Evolutionary conservation across 345 rosid species (phyloP), one percentile per base, ranked within the genome.

Genomic region (Salix udensis): DNA sequence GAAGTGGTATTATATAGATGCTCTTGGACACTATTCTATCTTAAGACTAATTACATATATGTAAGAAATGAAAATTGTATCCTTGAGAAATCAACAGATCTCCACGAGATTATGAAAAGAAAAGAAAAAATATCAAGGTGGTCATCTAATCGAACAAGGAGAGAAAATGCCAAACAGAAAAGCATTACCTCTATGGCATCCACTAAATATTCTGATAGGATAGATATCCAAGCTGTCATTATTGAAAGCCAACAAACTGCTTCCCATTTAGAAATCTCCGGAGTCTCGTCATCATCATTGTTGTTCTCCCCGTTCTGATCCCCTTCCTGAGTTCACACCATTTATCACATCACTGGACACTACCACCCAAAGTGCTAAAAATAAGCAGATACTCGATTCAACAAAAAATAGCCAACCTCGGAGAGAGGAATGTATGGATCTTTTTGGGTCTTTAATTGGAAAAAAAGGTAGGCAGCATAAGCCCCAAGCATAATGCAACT

Each of bases 401-500:
- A 21, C n/a, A 79, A 74, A 73, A 69, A 21, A 70, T 15, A 79
- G 79, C 82, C 30, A 74, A 92, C 98, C 97, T 90, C 93, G 26
- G 55, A 71, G 58, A 90, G 78, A 58, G 94, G 88, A 36, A 71
- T 72, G 73, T 90, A 93, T 70, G 61, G 75, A 80, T 87, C 85
- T 7, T 72, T 85, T 72, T 85, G 94, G 72, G 82, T 76, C 77
- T 86, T 95, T 70, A 95, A 80, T 84, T 95, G 98, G 86, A 88
- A 95, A 82, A 88, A 86, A 36, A 93, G 94, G 82, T 90, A 95
- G 62, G 96, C 93, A 72, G 82, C 94, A 80, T 95, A 95, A 19
- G 92, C 97, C 68, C 93, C 67, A 24, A 93, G 97, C 98, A 95
- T 95, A 73, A 94, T 55, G 67, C 97, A 92, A 79, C 98, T 94